These are phyloP conservation scores for Escovopsis sp. DNA, from an alignment of 2,329 filamentous ascomycete species.

Conservation along the genomic window DNA sequence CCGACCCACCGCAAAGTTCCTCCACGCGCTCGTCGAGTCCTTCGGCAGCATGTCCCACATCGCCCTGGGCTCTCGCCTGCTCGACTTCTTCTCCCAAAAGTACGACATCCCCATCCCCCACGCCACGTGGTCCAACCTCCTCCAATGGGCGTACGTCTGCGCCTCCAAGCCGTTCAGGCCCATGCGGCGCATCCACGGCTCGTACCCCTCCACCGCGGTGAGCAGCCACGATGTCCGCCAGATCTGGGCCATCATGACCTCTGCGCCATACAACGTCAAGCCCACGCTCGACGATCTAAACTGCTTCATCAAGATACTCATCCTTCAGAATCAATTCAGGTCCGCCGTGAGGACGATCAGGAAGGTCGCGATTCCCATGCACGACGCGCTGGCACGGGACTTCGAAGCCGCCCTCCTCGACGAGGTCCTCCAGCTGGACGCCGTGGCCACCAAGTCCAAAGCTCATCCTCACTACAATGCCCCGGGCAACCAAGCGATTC, in stretches of 20 bases:
- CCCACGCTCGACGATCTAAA: slow-evolving; percentile 44
- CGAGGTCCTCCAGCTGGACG: slow-evolving; percentile 18
- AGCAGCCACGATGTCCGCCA: slow-evolving; percentile 28
- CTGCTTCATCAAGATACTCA: slow-evolving; percentile 25
- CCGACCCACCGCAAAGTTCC: slow-evolving; percentile 41
- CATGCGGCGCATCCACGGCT: slow-evolving; percentile 22
- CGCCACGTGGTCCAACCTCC: slow-evolving; percentile 49
- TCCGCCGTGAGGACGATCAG: slow-evolving; percentile 24
- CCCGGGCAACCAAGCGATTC: slow-evolving; percentile 1
- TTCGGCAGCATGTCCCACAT: slow-evolving; percentile 55
- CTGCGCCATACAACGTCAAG: slow-evolving; percentile 37
- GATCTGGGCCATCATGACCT: slow-evolving; percentile 46
- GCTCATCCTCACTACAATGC: too few relatives aligned
- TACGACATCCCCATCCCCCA: slow-evolving; percentile 44
- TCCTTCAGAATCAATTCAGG: slow-evolving; percentile 15
- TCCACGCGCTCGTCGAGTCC: slow-evolving; percentile 52
- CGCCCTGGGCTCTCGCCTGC: slow-evolving; percentile 38
- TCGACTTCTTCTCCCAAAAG: slow-evolving; percentile 46
- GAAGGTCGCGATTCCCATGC: slow-evolving; percentile 26
- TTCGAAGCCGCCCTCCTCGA: slow-evolving; percentile 17
- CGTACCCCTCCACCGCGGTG: slow-evolving; percentile 19
- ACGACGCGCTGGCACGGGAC: slow-evolving; percentile 12
- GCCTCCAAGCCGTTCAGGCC: slow-evolving; percentile 22
- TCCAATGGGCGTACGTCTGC: slow-evolving; percentile 52
- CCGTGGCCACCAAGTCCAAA: neutral